Conservation (phyloP, 129 eudicot genomes). For the Pittosporum tobira region DNA sequence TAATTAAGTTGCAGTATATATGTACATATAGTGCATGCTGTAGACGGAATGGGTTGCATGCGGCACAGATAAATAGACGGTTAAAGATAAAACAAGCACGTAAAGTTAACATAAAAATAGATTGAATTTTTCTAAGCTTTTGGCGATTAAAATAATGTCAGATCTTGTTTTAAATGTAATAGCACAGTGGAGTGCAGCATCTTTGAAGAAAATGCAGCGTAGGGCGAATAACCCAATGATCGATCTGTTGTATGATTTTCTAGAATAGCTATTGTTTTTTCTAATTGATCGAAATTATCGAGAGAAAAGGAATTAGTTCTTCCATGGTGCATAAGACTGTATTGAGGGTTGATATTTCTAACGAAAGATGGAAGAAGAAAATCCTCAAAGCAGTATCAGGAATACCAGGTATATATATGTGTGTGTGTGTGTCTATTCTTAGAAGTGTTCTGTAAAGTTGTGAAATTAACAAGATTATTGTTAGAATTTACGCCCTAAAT, state of each 20-base stretch:
- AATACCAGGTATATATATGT: slow-evolving; percentile 52
- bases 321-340: slow-evolving; percentile 59
- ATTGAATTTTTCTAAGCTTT: not conserved
- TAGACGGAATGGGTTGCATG: too few species aligned
- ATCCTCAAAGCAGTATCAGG: slow-evolving; percentile 45
- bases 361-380: slow-evolving; percentile 56
- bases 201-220: too few species aligned
- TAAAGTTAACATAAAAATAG: not conserved
- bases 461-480: too few species aligned
- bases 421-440: too few species aligned
- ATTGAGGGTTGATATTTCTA: slow-evolving; percentile 46
- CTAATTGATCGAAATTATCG: not conserved
- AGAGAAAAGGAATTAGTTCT: slow-evolving; percentile 7
- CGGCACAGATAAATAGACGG: slow-evolving; percentile 3
- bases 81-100: not conserved
- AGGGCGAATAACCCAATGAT: too few species aligned
- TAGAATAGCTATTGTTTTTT: too few species aligned
- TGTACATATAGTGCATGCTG: too few species aligned
- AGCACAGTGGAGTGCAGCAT: too few species aligned
- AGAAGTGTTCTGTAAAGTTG: too few species aligned
- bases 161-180: not conserved
- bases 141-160: slow-evolving; percentile 1
- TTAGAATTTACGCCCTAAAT: too few species aligned
- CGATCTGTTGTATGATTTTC: too few species aligned
- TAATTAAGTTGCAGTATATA: too few species aligned